Base-by-base conservation (phyloP, 192 early-diverging fungal species). In the Coemansia sp. region DNA sequence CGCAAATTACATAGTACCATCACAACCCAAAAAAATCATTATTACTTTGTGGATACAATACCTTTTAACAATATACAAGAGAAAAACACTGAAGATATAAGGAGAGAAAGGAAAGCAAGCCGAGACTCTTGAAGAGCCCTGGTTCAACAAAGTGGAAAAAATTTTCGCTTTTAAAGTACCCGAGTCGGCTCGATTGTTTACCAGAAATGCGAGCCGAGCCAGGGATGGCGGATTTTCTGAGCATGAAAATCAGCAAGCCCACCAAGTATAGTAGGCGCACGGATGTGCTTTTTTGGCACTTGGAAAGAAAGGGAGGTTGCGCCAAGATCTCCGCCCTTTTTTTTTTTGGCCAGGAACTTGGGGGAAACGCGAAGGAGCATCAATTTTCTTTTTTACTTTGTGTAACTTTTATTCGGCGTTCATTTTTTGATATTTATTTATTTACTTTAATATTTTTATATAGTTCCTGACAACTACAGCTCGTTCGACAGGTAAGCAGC, bases 1-100 rank as follows among this genome's bases (percentile, higher is more conserved):
- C 82, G 82, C 82, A 84, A 84, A 84, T 84, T 84, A 84, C 77
- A 78, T 65, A 76, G 73, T 68, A 73, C 72, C 81, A 84, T 84
- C 81, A 84, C 51, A 9, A 78, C 65, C 67, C 41, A 13, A 31
- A 29, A 40, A 3, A 59, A 10, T n/a, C 5, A 29, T 61, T 3
- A 51, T 27, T 42, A 29, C n/a, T 15, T 6, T 5, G 42, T 8
- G 16, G 41, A 42, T 63, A 70, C 46, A 60, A 40, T 74, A 79
- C 77, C 57, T 67, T 55, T 31, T 2, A 16, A 33, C 0, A 33
- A 68, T 42, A 70, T 15, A 65, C 22, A 63, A 41, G 34, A 57
- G 29, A 3, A 52, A 24, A 47, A 36, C 33, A 42, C 42, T 43
- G 54, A 34, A 55, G 10, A 38, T 5, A 5, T 18, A 70, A 16